phyloP scores from a whole-genome alignment of 2,329 filamentous ascomycete genomes.

The Cladosporium sp. region DNA sequence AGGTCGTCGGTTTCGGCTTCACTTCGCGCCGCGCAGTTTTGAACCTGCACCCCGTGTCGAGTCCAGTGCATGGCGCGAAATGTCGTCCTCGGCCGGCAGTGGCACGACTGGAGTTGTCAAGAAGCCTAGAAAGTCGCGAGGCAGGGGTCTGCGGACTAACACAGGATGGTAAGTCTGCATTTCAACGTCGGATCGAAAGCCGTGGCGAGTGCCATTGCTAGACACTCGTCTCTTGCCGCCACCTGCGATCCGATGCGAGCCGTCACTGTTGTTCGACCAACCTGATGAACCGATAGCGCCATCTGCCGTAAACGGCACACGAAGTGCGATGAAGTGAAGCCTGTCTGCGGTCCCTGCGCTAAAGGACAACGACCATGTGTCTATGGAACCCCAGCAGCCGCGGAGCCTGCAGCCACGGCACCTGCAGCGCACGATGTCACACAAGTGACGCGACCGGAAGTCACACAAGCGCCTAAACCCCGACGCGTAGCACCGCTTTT shows the following conservation, averaged over 20 bases:
- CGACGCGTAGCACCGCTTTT: not conserved
- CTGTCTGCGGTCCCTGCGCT: slow-evolving; percentile 39
- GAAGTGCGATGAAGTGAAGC: slow-evolving; percentile 47
- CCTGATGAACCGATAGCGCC: slow-evolving; percentile 13
- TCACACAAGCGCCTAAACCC: not conserved
- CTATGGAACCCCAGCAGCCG: slow-evolving; percentile 24
- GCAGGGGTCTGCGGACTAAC: slow-evolving; percentile 23
- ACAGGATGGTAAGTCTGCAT: slow-evolving; percentile 17
- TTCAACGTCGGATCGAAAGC: not conserved
- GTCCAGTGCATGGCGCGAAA: not conserved
- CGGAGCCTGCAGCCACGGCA: not conserved
- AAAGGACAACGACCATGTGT: slow-evolving; percentile 40
- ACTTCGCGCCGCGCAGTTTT: not conserved
- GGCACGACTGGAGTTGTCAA: not conserved
- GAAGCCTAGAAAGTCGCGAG: slow-evolving; percentile 25
- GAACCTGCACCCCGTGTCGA: not conserved
- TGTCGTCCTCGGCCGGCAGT: too few species aligned
- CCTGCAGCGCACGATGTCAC: too few species aligned
- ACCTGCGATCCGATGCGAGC: not conserved
- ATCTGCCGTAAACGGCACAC: slow-evolving; percentile 37
- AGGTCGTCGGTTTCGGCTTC: not conserved
- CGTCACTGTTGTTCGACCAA: not conserved
- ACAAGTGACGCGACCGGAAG: not conserved
- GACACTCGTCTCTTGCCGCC: not conserved
- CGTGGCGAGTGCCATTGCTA: not conserved